Conservation (phyloP, 2,329 filamentous ascomycete species). For the Diaporthe sp. region DNA sequence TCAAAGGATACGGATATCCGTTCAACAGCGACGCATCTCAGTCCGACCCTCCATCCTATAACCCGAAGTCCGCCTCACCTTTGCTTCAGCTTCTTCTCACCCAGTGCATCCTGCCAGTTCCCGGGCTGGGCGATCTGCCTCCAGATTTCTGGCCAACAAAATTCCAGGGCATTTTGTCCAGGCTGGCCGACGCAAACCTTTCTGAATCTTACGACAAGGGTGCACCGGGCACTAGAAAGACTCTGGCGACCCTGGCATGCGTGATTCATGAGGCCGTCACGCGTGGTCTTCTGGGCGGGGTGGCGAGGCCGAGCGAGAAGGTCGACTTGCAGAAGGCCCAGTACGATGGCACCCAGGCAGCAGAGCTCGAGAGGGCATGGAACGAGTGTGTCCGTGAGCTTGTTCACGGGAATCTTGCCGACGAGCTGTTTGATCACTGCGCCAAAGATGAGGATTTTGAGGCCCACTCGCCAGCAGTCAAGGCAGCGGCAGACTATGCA, state of each 20-base stretch:
- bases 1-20: constrained; percentile 76
- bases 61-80: constrained; percentile 63
- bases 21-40: constrained; percentile 53
- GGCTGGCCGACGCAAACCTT: constrained; percentile 74
- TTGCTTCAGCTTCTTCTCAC: constrained; percentile 76
- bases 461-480: constrained; percentile 69
- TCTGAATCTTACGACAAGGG: constrained; percentile 88
- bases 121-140: constrained; percentile 72
- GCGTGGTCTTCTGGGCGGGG: constrained; percentile 73
- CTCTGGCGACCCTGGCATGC: constrained; percentile 77
- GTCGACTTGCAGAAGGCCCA: constrained; percentile 42
- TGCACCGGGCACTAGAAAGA: constrained; percentile 78
- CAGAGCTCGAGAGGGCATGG: constrained; percentile 73
- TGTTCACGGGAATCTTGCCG: constrained; percentile 75
- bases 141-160: constrained; percentile 73
- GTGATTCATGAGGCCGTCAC: constrained; percentile 76
- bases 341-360: constrained; percentile 69
- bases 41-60: constrained; percentile 32
- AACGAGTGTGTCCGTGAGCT: constrained; percentile 73
- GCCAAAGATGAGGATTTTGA: constrained; percentile 71
- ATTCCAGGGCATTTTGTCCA: constrained; percentile 67
- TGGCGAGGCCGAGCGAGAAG: constrained; percentile 45
- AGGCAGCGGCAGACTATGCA: constrained; percentile 73
- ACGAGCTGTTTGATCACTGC: constrained; percentile 71
- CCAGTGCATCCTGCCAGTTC: constrained; percentile 72